A percentile compares a stretch with the other conserved stretches of the same genome.
Conservation (phyloP, 148 eudicot species). For the Polygonum maritimum region DNA sequence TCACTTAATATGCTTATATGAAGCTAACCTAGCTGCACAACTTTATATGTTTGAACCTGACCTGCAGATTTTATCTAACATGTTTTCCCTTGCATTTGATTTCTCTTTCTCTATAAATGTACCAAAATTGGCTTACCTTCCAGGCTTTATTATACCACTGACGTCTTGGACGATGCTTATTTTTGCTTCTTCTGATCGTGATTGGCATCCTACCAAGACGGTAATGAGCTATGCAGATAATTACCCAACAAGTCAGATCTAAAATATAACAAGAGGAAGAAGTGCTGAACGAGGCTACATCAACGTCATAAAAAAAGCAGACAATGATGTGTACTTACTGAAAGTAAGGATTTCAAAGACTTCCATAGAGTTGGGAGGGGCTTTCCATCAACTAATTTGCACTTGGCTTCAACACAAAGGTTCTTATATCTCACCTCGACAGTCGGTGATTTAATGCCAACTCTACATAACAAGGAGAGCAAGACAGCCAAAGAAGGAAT, state of each 20-base stretch:
- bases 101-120: too few relatives aligned
- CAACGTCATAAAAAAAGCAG: neutral
- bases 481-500: neutral
- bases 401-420: slow-evolving; percentile 53
- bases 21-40: neutral
- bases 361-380: slow-evolving; percentile 91
- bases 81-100: too few relatives aligned
- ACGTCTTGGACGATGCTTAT: slow-evolving; percentile 44
- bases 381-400: slow-evolving; percentile 70
- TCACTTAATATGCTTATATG: too few relatives aligned
- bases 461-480: slow-evolving; percentile 30
- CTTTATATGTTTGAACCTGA: neutral
- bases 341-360: slow-evolving; percentile 46
- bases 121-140: slow-evolving; percentile 34
- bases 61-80: too few relatives aligned
- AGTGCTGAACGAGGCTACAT: neutral
- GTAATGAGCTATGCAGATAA: slow-evolving; percentile 21
- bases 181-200: slow-evolving; percentile 28
- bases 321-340: slow-evolving; percentile 27
- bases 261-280: neutral
- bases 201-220: slow-evolving; percentile 34
- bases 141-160: slow-evolving; percentile 65
- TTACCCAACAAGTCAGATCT: neutral
- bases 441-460: slow-evolving; percentile 56
- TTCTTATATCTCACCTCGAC: slow-evolving; percentile 63